Conservation (phyloP, 495 filamentous ascomycete species). For the Xanthoparmelia taractica region DNA sequence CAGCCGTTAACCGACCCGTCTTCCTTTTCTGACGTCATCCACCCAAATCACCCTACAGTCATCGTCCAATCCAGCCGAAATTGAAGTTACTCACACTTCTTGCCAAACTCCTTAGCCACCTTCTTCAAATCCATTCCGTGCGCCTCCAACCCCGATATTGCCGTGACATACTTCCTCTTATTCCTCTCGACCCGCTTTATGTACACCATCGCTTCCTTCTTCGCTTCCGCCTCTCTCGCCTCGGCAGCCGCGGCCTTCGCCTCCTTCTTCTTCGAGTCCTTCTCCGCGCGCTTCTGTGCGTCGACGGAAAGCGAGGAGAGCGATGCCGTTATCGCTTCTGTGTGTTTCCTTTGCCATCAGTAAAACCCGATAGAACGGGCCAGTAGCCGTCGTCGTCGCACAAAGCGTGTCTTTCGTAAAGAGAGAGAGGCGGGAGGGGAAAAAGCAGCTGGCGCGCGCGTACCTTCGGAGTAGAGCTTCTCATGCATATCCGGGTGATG, state of each 20-base stretch:
- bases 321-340: conserved; percentile 75
- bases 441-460: conserved; percentile 35
- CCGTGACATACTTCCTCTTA: conserved; percentile 93
- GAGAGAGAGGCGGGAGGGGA: conserved; percentile 9
- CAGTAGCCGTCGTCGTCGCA: too few species aligned
- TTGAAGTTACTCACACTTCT: conserved; percentile 46
- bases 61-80: neutral
- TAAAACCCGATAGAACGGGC: too few species aligned
- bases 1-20: neutral
- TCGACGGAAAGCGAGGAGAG: conserved; percentile 78
- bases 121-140: conserved; percentile 83
- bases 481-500: conserved; percentile 64
- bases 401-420: neutral
- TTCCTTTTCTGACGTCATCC: neutral
- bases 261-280: conserved; percentile 90
- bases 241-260: conserved; percentile 83
- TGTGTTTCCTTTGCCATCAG: neutral
- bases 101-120: conserved; percentile 71
- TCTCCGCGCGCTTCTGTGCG: conserved; percentile 84
- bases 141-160: conserved; percentile 78
- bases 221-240: conserved; percentile 65
- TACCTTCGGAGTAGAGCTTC: conserved; percentile 77
- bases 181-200: conserved; percentile 97
- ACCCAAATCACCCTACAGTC: neutral
- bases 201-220: conserved; percentile 68